Evolutionary conservation across 2,329 filamentous ascomycete genomes (phyloP), one percentile per base, ranked within the genome.

Genomic region (Rutstroemia sydowiana): DNA sequence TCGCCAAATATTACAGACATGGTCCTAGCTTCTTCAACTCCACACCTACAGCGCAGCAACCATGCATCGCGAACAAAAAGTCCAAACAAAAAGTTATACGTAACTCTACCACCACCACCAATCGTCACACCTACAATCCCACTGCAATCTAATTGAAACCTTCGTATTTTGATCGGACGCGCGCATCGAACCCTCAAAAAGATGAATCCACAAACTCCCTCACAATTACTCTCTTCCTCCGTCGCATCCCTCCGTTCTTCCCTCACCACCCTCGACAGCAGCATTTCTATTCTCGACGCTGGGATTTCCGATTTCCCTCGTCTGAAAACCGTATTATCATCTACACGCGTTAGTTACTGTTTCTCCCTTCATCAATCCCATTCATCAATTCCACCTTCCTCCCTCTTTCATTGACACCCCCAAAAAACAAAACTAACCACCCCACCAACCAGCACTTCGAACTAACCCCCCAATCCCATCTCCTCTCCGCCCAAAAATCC

Each of bases 361-460:
- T 37, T 21, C 20, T 26, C 34, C 26, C 13, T 16, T 16, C 16
- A 16, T 16, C 10, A 20, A 23, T 32, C n/a, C 11, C 21, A 14
- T 48, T 13, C 13, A 11, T 39, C 9, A 20, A 13, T 16, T 11
- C 18, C 6, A 13, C 7, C 8, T 16, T 20, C 30, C 8, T 14
- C 13, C n/a, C 21, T n/a, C 41, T 2, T 7, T 21, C 16, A 16
- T 3, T 5, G 20, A 20, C 32, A 20, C 18, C 3, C 28, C 2
- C 41, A 9, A 26, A 34, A 28, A 28, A 18, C 32, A 31, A 6
- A 43, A n/a, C 36, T 41, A 30, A 41, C 45, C 11, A n/a, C n/a
- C n/a, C n/a, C n/a, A n/a, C 20, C 34, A 10, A 18, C 23, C 43
- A 87, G 81, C 84, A 88, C 67, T 88, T 87, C 64, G 84, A 88